Evolutionary conservation across 2,329 filamentous ascomycete species (phyloP).

Genomic region (Neopestalotiopsis rosae): DNA sequence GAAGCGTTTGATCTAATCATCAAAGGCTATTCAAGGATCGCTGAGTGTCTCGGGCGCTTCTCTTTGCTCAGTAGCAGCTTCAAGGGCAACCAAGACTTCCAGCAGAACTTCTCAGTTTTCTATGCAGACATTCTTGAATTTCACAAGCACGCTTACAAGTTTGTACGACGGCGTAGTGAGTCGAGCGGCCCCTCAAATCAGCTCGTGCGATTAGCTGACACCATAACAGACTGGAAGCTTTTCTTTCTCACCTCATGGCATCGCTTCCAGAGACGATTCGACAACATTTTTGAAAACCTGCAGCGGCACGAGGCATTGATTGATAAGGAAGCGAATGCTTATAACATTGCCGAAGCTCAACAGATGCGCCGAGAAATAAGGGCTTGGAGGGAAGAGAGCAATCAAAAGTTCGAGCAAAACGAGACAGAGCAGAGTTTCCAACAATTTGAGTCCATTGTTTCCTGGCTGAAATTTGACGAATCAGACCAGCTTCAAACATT

Average conservation of each 20-base stretch:
- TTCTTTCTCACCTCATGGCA: not conserved
- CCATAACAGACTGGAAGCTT: not conserved
- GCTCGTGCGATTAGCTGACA: not conserved
- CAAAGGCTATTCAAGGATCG: not conserved
- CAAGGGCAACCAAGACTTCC: not conserved
- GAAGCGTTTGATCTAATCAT: not conserved
- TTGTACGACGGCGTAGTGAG: not conserved
- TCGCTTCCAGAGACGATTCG: not conserved
- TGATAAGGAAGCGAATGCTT: conserved; percentile 38
- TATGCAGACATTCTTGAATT: conserved; percentile 1
- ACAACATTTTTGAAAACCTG: conserved; percentile 27
- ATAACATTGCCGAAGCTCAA: conserved; percentile 31
- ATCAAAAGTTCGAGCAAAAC: not conserved
- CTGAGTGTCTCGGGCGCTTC: not conserved
- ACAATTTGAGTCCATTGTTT: not conserved
- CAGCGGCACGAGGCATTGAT: conserved; percentile 36
- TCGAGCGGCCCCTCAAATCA: not conserved
- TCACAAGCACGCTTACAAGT: not conserved
- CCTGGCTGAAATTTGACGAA: not conserved
- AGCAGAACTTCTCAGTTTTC: not conserved
- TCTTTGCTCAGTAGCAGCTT: not conserved
- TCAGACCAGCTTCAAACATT: not conserved
- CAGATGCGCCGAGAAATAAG: conserved; percentile 29
- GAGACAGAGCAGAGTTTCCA: not conserved
- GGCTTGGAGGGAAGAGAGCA: conserved; percentile 24